phyloP scores from a whole-genome alignment of 495 filamentous ascomycete genomes.

The Hapsidospora chrysogenum region DNA sequence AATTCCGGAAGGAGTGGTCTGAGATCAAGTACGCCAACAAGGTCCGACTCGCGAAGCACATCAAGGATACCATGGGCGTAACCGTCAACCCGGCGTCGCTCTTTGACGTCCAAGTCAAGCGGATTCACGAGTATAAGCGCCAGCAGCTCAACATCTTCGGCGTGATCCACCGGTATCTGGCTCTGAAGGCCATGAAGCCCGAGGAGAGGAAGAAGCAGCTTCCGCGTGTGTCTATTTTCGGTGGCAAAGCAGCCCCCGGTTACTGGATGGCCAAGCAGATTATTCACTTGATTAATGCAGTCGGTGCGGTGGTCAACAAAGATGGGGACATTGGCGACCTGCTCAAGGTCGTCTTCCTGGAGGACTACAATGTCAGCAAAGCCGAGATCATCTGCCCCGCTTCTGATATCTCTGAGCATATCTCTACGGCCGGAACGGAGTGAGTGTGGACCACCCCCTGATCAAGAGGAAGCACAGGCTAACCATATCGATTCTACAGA shows the following conservation, averaged over 20 bases:
- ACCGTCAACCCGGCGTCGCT: slow-evolving; percentile 74
- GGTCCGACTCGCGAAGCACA: slow-evolving; percentile 73
- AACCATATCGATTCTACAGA: slow-evolving; percentile 8
- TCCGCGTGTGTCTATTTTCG: slow-evolving; percentile 92
- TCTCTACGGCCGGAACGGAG: slow-evolving; percentile 95
- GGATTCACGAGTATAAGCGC: slow-evolving; percentile 98
- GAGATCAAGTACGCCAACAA: slow-evolving; percentile 63
- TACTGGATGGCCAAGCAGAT: slow-evolving; percentile 99
- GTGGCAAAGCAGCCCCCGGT: slow-evolving; percentile 91
- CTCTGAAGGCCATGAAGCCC: slow-evolving; percentile 66
- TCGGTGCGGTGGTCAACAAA: slow-evolving; percentile 80
- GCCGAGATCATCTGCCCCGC: slow-evolving; percentile 92
- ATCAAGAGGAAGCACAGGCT: slow-evolving; percentile 7
- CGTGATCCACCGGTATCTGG: slow-evolving; percentile 86
- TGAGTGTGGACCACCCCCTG: slow-evolving; percentile 23
- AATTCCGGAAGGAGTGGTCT: slow-evolving; percentile 80
- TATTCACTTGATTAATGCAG: slow-evolving; percentile 89
- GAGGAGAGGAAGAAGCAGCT: slow-evolving; percentile 78
- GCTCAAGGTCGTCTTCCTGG: slow-evolving; percentile 90
- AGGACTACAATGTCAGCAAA: slow-evolving; percentile 99
- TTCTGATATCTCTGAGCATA: slow-evolving; percentile 94
- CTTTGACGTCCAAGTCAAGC: slow-evolving; percentile 96
- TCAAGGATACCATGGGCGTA: slow-evolving; percentile 62
- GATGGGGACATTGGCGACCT: slow-evolving; percentile 85
- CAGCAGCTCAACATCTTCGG: slow-evolving; percentile 99